Evolutionary conservation across 2,329 filamentous ascomycete genomes (phyloP).

Genomic region (Helotiales sp.): DNA sequence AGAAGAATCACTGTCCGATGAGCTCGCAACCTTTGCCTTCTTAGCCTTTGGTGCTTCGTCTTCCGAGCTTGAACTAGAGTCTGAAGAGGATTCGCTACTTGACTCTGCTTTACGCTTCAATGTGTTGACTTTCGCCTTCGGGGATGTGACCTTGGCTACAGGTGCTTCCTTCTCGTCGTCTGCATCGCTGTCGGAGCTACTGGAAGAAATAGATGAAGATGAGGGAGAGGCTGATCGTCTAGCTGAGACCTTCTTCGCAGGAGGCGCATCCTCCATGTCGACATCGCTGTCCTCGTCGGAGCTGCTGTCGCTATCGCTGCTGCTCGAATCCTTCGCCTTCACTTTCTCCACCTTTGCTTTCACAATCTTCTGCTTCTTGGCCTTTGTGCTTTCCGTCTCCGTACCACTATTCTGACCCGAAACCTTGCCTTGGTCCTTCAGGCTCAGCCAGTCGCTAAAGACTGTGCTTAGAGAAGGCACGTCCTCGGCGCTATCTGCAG

Average conservation of each 20-base stretch:
- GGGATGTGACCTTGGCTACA: conserved; percentile 26
- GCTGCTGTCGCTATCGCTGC: conserved; percentile 35
- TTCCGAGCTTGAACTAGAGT: conserved; percentile 46
- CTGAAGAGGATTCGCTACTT: conserved; percentile 39
- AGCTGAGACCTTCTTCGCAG: conserved; percentile 31
- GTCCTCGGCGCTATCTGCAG: conserved; percentile 45
- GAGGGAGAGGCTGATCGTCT: conserved; percentile 37
- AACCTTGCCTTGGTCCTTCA: conserved; percentile 22
- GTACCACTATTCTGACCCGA: conserved; percentile 2
- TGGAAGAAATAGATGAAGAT: conserved; percentile 38
- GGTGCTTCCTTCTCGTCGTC: conserved; percentile 47
- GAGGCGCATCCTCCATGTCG: conserved; percentile 36
- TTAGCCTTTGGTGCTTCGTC: conserved; percentile 51
- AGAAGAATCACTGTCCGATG: conserved; percentile 18
- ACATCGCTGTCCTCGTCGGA: conserved; percentile 33
- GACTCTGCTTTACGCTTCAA: conserved; percentile 57
- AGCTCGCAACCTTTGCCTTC: conserved; percentile 47
- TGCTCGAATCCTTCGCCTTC: conserved; percentile 37
- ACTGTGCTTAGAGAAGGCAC: conserved; percentile 37
- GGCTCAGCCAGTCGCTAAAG: conserved; percentile 41
- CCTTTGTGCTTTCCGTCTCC: conserved; percentile 7
- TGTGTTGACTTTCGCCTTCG: conserved; percentile 39
- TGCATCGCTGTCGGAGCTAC: conserved; percentile 49
- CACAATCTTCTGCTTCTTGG: conserved; percentile 22
- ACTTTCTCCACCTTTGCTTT: conserved; percentile 24